These are phyloP conservation scores for Neoarthrinium moseri DNA, from an alignment of 2,329 filamentous ascomycete genomes.

Conservation along the genomic window DNA sequence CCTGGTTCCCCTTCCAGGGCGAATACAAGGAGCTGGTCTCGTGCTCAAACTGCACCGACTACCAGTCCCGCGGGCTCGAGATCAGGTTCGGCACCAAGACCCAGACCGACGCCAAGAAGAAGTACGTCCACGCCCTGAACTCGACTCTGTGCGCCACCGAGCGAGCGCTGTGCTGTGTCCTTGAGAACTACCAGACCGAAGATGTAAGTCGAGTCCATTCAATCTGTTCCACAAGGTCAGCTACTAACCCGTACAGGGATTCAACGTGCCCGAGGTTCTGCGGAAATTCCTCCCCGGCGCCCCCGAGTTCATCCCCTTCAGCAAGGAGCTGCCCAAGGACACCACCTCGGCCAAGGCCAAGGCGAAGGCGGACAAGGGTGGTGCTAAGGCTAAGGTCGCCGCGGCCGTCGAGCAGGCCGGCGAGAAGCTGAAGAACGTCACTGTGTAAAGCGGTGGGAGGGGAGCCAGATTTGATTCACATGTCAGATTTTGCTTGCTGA, in stretches of 20 bases:
- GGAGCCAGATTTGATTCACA: no score
- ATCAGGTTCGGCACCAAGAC: slow-evolving; percentile 89
- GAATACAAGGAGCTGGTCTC: slow-evolving; percentile 99
- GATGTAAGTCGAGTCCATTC: slow-evolving; percentile 59
- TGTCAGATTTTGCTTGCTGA: no score
- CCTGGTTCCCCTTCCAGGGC: slow-evolving; percentile 85
- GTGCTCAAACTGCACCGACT: slow-evolving; percentile 97
- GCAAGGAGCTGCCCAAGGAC: slow-evolving; percentile 81
- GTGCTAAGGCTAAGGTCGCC: slow-evolving; percentile 23
- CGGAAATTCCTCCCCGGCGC: slow-evolving; percentile 88
- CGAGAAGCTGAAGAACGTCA: slow-evolving; percentile 25
- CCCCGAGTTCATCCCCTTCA: slow-evolving; percentile 85
- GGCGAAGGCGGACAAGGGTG: slow-evolving; percentile 28
- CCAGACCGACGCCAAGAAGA: slow-evolving; percentile 80
- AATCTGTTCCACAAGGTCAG: neutral
- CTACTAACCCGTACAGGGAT: slow-evolving; percentile 48
- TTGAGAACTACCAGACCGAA: slow-evolving; percentile 96
- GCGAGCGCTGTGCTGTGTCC: slow-evolving; percentile 86
- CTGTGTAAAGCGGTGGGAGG: slow-evolving; percentile 16
- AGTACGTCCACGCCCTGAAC: slow-evolving; percentile 92
- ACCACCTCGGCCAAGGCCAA: slow-evolving; percentile 58
- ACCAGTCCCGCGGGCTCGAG: slow-evolving; percentile 91
- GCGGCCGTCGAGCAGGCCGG: slow-evolving; percentile 22
- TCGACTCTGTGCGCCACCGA: slow-evolving; percentile 89
- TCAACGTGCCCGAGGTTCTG: slow-evolving; percentile 78